Base-by-base conservation (phyloP, 495 filamentous ascomycete genomes). In the Tuber microsphaerosporum region DNA sequence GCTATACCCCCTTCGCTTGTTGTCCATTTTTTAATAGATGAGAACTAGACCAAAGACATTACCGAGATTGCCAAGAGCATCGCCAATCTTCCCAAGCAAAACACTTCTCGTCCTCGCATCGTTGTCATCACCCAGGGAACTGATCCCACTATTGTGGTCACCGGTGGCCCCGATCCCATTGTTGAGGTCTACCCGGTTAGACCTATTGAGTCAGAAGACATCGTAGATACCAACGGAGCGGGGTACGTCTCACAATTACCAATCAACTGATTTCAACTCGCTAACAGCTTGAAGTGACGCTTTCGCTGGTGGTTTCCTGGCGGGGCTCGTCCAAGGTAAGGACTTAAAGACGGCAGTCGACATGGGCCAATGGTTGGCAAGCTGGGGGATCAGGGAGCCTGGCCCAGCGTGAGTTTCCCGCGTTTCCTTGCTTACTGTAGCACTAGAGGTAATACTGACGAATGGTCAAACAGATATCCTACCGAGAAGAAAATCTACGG, bases 91-190 rank as follows among this genome's bases (percentile, higher is more conserved):
- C 94, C 93, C 80, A 99, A 99, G 92, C 89, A 89, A 86, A 97
- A 97, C 87, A 87, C 85, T 70, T 87, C 89, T 84, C 89, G 93
- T 74, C 89, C 90, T 79, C 88, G 95, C 77, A 89, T 92, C 34
- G 94, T 92, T 72, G 90, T 99, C 79, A 89, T 99, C 84, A 99
- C 95, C 46, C 95, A 99, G 85, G 95, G 96, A 76, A 97, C 93
- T 42, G 88, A 92, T 45, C 92, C 93, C 37, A 98, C 95, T 45
- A 82, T 99, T 77, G 89, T 96, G 71, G 95, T 91, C 72, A 84
- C 91, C 71, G 77, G 83, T 73, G 85, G 84, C 81, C 90, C 89
- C 76, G 88, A 92, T 83, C 88, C 90, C 48, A 87, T 88, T 77
- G 87, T 93, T 74, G 89, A 91, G 86, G 87, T 92, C 84, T 93